Evolutionary conservation across 306 rosid species (phyloP).

Genomic region (Citrullus mucosospermus): DNA sequence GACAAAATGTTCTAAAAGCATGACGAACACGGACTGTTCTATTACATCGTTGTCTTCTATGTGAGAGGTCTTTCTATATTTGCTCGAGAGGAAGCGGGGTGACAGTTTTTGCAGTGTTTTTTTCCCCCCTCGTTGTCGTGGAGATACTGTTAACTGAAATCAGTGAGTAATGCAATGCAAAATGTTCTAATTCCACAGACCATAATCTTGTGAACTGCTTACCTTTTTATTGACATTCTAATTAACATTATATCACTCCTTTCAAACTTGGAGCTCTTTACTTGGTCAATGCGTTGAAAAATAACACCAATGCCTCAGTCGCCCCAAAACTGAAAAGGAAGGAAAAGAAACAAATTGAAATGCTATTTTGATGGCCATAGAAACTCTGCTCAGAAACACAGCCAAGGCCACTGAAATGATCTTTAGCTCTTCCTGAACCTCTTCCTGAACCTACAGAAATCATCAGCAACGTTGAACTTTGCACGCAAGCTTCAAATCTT

Average conservation of each 20-base stretch:
- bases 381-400: not conserved
- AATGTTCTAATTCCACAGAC: not conserved
- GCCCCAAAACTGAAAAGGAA: not conserved
- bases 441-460: constrained; percentile 21
- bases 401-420: not conserved
- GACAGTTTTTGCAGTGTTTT: not conserved
- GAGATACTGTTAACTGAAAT: not conserved
- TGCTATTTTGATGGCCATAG: not conserved
- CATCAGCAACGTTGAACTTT: not conserved
- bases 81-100: too few relatives aligned
- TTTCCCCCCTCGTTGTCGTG: too few relatives aligned
- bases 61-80: too few relatives aligned
- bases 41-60: too few relatives aligned
- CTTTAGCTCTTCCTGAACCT: not conserved
- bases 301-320: not conserved
- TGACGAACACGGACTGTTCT: too few relatives aligned
- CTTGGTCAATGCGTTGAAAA: not conserved
- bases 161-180: not conserved
- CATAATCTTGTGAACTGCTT: not conserved
- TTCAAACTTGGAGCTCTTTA: not conserved
- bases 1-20: too few relatives aligned
- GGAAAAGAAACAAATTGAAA: not conserved
- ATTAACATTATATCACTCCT: not conserved
- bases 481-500: not conserved
- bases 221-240: not conserved